phyloP scores from a whole-genome alignment of 139 green algal species.

The Chlorella sp. region DNA sequence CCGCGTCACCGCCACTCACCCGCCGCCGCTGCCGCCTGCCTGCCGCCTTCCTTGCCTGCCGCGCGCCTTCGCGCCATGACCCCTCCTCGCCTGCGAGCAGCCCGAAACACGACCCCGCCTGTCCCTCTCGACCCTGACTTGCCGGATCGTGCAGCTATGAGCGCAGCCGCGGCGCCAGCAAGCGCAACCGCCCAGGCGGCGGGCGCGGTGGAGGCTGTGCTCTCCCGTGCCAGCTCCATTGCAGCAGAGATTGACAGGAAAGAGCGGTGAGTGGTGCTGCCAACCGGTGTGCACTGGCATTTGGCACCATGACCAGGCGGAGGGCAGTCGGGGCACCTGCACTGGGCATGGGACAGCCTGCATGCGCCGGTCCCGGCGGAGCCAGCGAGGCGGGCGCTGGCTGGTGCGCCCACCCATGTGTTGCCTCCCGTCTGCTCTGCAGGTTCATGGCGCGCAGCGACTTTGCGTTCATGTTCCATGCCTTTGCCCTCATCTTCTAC shows the following conservation, averaged over 20 bases:
- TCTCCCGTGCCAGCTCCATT: not conserved
- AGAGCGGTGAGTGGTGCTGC: not conserved
- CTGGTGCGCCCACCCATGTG: too few relatives aligned
- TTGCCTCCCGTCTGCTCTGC: not conserved
- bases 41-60: not conserved
- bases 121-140: too few relatives aligned
- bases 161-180: not conserved
- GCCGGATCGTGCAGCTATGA: not conserved
- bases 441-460: conserved; percentile 44
- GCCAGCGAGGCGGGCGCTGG: too few relatives aligned
- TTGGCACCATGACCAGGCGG: not conserved
- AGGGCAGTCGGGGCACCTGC: too few relatives aligned
- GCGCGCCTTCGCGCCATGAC: not conserved
- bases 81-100: too few relatives aligned
- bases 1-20: not conserved
- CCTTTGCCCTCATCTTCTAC: conserved; percentile 42
- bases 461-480: conserved; percentile 52
- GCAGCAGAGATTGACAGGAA: not conserved
- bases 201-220: not conserved
- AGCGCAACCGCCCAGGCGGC: not conserved
- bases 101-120: not conserved
- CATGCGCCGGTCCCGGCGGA: not conserved
- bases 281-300: not conserved
- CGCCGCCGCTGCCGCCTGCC: not conserved
- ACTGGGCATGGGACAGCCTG: not conserved